Conservation (phyloP, 495 filamentous ascomycete genomes). For the Hypoxylon fragiforme region DNA sequence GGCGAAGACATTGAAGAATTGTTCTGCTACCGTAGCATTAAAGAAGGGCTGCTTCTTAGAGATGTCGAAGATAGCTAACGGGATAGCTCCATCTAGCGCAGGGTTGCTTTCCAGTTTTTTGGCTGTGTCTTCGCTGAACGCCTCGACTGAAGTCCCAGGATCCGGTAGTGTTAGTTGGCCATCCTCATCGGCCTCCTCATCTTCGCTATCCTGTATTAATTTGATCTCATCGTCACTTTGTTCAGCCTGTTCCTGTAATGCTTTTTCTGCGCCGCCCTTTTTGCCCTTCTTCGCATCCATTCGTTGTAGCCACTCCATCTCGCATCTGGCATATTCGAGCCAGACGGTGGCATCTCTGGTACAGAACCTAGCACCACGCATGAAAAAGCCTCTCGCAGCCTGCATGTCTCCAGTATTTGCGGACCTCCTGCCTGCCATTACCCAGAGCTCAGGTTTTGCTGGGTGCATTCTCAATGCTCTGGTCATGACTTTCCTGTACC, state of each 20-base stretch:
- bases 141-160: slow-evolving; percentile 35
- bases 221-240: slow-evolving; percentile 47
- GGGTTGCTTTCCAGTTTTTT: slow-evolving; percentile 74
- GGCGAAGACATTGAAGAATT: slow-evolving; percentile 80
- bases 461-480: slow-evolving; percentile 81
- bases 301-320: slow-evolving; percentile 87
- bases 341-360: slow-evolving; percentile 70
- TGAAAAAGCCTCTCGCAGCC: slow-evolving; percentile 74
- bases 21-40: slow-evolving; percentile 63
- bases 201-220: slow-evolving; percentile 44
- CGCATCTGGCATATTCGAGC: slow-evolving; percentile 88
- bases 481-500: slow-evolving; percentile 75
- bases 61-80: slow-evolving; percentile 87
- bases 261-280: slow-evolving; percentile 52
- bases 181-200: slow-evolving; percentile 39
- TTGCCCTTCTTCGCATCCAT: slow-evolving; percentile 72
- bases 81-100: slow-evolving; percentile 85
- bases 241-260: slow-evolving; percentile 47
- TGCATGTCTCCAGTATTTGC: slow-evolving; percentile 83
- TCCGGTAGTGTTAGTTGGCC: slow-evolving; percentile 47
- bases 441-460: slow-evolving; percentile 81
- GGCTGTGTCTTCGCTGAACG: slow-evolving; percentile 61
- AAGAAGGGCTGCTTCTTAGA: slow-evolving; percentile 76
- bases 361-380: slow-evolving; percentile 90
- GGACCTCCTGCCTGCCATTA: slow-evolving; percentile 76